Conservation (phyloP, 1,139 yeast species). For the Geotrichum carabidarum region DNA sequence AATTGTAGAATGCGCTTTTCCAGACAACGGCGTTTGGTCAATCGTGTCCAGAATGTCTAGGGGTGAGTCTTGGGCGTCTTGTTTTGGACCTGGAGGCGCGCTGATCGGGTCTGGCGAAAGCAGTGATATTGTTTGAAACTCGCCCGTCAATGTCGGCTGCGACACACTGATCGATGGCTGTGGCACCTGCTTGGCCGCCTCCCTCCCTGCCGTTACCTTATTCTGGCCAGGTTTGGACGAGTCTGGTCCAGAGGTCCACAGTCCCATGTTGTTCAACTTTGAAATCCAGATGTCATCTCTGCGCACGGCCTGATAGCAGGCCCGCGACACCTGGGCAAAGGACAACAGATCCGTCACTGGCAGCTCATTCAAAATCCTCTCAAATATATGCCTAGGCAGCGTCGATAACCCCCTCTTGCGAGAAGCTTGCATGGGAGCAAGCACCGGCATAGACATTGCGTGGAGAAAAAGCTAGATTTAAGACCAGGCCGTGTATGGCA, state of each 20-base stretch:
- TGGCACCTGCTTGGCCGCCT: background rate
- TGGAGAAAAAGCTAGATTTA: background rate
- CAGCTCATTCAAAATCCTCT: constrained; percentile 18
- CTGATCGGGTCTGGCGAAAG: constrained; percentile 3
- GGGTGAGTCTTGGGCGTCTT: constrained; percentile 11
- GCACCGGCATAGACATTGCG: constrained; percentile 15
- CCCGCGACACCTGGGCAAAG: constrained; percentile 36
- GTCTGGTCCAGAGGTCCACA: constrained; percentile 40
- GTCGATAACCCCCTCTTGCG: background rate
- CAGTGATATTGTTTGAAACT: background rate
- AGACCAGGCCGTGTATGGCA: too few relatives aligned
- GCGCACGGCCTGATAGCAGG: constrained; percentile 36
- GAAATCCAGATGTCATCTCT: constrained; percentile 48
- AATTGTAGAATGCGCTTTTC: constrained; percentile 24
- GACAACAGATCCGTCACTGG: constrained; percentile 29
- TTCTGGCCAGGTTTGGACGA: background rate
- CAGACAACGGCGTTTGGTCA: constrained; percentile 9
- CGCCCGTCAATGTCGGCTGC: background rate
- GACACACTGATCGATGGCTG: background rate
- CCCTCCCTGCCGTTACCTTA: background rate
- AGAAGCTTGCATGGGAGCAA: constrained; percentile 11
- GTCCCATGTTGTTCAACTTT: constrained; percentile 46
- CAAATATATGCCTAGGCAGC: constrained; percentile 7
- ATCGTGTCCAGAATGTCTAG: constrained; percentile 6
- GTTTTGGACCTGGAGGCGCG: background rate